These are phyloP conservation scores for Podaxis sp. DNA, from an alignment of 768 basidiomycete genomes.

Conservation along the genomic window DNA sequence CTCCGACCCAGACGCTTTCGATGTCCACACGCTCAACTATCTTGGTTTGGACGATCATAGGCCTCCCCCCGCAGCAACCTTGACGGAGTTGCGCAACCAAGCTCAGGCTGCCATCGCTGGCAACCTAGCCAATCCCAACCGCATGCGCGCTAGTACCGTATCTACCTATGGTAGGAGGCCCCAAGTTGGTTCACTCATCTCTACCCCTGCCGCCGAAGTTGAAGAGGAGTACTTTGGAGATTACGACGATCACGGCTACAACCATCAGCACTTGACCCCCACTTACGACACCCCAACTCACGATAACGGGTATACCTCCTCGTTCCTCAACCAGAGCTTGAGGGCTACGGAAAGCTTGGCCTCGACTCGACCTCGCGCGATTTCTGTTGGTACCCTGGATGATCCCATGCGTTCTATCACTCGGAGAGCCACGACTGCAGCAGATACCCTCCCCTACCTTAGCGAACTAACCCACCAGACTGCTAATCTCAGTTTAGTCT, in stretches of 20 bases:
- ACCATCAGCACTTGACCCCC: slow-evolving; percentile 55
- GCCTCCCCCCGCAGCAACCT: slow-evolving; percentile 86
- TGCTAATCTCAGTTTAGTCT: slow-evolving; percentile 36
- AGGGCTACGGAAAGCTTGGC: slow-evolving; percentile 71
- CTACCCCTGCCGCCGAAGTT: slow-evolving; percentile 69
- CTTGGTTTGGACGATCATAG: slow-evolving; percentile 86
- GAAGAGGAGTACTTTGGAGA: slow-evolving; percentile 72
- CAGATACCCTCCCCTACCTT: slow-evolving; percentile 58
- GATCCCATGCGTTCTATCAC: slow-evolving; percentile 73
- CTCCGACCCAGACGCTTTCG: slow-evolving; percentile 82
- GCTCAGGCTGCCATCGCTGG: slow-evolving; percentile 89
- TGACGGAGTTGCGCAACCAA: slow-evolving; percentile 86
- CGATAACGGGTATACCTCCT: slow-evolving; percentile 51
- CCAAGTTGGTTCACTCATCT: slow-evolving; percentile 57
- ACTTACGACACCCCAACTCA: slow-evolving; percentile 60
- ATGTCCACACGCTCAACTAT: slow-evolving; percentile 94
- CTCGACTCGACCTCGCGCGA: slow-evolving; percentile 70
- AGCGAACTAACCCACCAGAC: slow-evolving; percentile 52
- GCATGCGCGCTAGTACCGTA: slow-evolving; percentile 87
- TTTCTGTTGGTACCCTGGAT: slow-evolving; percentile 86
- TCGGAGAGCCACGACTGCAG: slow-evolving; percentile 51
- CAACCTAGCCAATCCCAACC: slow-evolving; percentile 75
- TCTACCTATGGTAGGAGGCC: slow-evolving; percentile 83
- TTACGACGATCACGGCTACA: slow-evolving; percentile 51
- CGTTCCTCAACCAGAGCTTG: slow-evolving; percentile 71